phyloP scores from a whole-genome alignment of 2,329 filamentous ascomycete species.

The Pseudocercospora eumusae region DNA sequence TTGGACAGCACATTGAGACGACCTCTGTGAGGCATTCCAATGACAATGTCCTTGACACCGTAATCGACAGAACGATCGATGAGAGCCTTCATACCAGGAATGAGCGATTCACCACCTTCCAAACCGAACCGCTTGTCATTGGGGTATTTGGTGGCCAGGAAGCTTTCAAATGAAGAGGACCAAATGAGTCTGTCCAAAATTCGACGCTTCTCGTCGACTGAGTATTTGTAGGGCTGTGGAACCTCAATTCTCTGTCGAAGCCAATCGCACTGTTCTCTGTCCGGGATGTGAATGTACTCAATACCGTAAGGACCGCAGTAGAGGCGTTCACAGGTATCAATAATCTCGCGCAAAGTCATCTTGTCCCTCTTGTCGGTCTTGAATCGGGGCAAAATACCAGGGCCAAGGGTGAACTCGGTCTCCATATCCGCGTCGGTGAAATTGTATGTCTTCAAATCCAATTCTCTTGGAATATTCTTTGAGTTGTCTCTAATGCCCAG shows the following conservation, averaged over 20 bases:
- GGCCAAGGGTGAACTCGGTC: slow-evolving; percentile 85
- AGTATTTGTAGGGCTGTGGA: slow-evolving; percentile 93
- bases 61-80: slow-evolving; percentile 99
- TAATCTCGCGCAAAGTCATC: slow-evolving; percentile 95
- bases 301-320: slow-evolving; percentile 98
- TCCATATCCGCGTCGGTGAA: slow-evolving; percentile 95
- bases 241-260: slow-evolving; percentile 92
- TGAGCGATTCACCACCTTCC: slow-evolving; percentile 93
- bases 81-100: slow-evolving; percentile 98
- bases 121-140: slow-evolving; percentile 99
- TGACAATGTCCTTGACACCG: slow-evolving; percentile 98
- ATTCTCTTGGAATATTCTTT: slow-evolving; percentile 68
- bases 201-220: slow-evolving; percentile 94
- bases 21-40: slow-evolving; percentile 98
- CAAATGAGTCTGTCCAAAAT: slow-evolving; percentile 97
- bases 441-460: slow-evolving; percentile 89
- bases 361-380: slow-evolving; percentile 84
- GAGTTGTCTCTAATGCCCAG: slow-evolving; percentile 75
- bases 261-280: slow-evolving; percentile 98
- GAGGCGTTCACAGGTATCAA: slow-evolving; percentile 87
- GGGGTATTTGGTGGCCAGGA: slow-evolving; percentile 95
- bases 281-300: slow-evolving; percentile 98
- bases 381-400: slow-evolving; percentile 93
- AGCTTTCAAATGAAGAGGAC: slow-evolving; percentile 95
- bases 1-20: slow-evolving; percentile 97